phyloP scores from a whole-genome alignment of 176 grass and related monocot species.

The Puya raimondii region DNA sequence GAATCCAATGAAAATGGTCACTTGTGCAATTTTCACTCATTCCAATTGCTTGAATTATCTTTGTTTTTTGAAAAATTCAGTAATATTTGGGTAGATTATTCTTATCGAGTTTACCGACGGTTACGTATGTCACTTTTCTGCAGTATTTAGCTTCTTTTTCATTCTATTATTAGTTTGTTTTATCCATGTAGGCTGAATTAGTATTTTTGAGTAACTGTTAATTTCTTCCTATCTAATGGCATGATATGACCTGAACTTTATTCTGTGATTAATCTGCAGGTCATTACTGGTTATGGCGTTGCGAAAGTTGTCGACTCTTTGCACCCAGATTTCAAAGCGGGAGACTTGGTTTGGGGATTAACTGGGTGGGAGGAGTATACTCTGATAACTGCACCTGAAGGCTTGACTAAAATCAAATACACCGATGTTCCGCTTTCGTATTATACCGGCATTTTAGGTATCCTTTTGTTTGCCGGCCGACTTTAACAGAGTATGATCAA shows the following conservation, averaged over 20 bases:
- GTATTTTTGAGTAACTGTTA: neutral
- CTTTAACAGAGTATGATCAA: neutral
- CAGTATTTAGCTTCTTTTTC: neutral
- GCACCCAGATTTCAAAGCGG: conserved; percentile 8
- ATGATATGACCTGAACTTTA: neutral
- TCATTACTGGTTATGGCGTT: conserved; percentile 47
- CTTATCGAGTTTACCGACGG: no score
- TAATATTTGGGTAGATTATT: no score
- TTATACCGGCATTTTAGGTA: conserved; percentile 44
- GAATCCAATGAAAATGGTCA: no score
- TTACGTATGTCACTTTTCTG: neutral
- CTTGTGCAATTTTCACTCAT: no score
- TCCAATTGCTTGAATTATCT: no score
- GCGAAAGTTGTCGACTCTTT: conserved; percentile 27
- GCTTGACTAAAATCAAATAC: conserved; percentile 26
- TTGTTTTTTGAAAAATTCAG: no score
- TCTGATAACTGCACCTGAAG: neutral
- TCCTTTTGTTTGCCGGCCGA: neutral
- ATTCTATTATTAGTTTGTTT: no score
- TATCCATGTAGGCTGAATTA: no score
- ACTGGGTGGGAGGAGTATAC: conserved; percentile 54
- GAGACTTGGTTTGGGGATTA: conserved; percentile 48
- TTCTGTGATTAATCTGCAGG: neutral
- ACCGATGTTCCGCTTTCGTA: conserved; percentile 37
- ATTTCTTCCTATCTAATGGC: neutral